Evolutionary conservation across 768 basidiomycete genomes (phyloP), one percentile per base, ranked within the genome.

Genomic region (Leucogyrophana mollusca): DNA sequence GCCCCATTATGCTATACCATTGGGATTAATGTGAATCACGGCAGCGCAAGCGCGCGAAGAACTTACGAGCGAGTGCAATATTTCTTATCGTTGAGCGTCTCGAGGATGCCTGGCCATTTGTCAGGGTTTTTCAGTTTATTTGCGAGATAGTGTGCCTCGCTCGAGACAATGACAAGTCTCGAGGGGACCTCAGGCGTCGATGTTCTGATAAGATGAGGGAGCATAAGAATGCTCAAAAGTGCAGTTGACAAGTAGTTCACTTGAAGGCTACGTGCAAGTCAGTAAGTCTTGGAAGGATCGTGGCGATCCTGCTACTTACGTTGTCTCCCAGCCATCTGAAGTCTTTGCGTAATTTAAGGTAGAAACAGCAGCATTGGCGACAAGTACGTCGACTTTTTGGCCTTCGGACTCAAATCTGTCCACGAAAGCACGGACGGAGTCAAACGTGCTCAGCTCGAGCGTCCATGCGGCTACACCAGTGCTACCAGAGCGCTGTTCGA

Each of bases 301-400:
- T n/a, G n/a, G n/a, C n/a, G n/a, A n/a, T n/a, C n/a, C n/a, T n/a
- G n/a, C n/a, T 18, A 56, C 60, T 21, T 46, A 78, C 79, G 53
- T 61, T 23, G 56, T 21, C 52, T 81, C 78, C 73, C 73, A 80
- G 7, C 73, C 77, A 49, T 80, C 79, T 2, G 49, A 33, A 0
- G 73, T 73, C n/a, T 52, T 46, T n/a, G 50, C 24, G 32, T 69
- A 69, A 1, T 43, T 32, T 0, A 1, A 2, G 1, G 16, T 13
- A 1, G 53, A 43, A 7, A 59, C 42, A 7, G 62, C 68, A 1
- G 67, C 70, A 33, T 67, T 68, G 4, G 56, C 56, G 17, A 70
- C 50, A 16, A 73, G 47, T 2, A 60, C 45, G 30, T 70, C 59
- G 30, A 72, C 52, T 6, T 49, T 10, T 3, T 37, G n/a, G 17